phyloP scores from a whole-genome alignment of 2,329 filamentous ascomycete species.

The Trematosphaeria pertusa region DNA sequence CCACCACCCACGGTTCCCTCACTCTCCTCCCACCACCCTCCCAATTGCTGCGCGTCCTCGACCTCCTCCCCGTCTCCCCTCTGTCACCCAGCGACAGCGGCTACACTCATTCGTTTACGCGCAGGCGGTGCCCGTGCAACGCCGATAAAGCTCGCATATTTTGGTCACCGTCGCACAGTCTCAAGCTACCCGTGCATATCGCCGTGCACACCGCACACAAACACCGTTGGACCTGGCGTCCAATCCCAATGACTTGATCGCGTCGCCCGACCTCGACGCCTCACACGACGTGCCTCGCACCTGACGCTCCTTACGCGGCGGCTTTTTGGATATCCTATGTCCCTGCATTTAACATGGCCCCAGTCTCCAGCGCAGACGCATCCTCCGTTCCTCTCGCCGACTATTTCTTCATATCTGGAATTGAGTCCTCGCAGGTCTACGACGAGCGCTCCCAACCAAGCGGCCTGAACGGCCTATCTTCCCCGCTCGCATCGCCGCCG shows the following conservation, averaged over 20 bases:
- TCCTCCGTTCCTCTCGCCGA: slow-evolving; percentile 66
- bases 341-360: slow-evolving; percentile 42
- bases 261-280: slow-evolving; percentile 32
- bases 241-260: slow-evolving; percentile 46
- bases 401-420: slow-evolving; percentile 69
- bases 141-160: slow-evolving; percentile 21
- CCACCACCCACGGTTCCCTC: background rate
- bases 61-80: background rate
- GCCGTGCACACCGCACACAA: slow-evolving; percentile 28
- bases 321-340: slow-evolving; percentile 41
- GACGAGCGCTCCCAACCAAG: slow-evolving; percentile 51
- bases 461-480: slow-evolving; percentile 31
- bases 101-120: slow-evolving; percentile 18
- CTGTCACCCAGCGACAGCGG: background rate
- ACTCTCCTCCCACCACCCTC: background rate
- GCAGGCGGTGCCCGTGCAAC: slow-evolving; percentile 33
- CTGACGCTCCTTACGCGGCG: slow-evolving; percentile 28
- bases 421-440: slow-evolving; percentile 60
- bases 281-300: slow-evolving; percentile 30
- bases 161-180: slow-evolving; percentile 37
- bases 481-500: slow-evolving; percentile 38
- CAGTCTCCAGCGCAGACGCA: slow-evolving; percentile 49
- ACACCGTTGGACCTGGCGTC: slow-evolving; percentile 38
- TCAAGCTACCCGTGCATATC: slow-evolving; percentile 20
- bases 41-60: background rate